Conservation (phyloP, 495 filamentous ascomycete genomes). For the Hypoxylon lienhwacheense region DNA sequence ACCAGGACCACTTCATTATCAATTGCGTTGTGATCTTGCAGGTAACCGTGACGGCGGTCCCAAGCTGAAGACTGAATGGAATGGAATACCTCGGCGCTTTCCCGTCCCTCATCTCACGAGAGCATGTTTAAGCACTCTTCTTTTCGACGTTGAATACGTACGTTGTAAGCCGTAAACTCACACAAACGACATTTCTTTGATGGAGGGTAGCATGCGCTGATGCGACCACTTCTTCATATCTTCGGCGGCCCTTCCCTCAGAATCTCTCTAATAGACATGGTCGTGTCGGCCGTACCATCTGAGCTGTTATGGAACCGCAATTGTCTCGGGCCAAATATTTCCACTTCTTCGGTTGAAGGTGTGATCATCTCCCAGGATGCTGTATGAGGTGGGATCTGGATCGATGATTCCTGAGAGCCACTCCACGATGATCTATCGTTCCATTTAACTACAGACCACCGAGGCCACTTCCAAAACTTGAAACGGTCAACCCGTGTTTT, state of each 20-base stretch:
- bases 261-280: constrained; percentile 35
- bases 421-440: constrained; percentile 14
- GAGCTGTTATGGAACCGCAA: constrained; percentile 23
- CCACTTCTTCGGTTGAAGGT: constrained; percentile 10
- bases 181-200: too few species aligned
- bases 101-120: too few species aligned
- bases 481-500: constrained; percentile 29
- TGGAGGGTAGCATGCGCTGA: too few species aligned
- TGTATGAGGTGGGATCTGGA: constrained; percentile 23
- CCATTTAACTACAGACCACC: constrained; percentile 30
- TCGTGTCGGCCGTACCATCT: constrained; percentile 27
- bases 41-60: too few species aligned
- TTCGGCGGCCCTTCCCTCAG: constrained; percentile 28
- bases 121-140: too few species aligned
- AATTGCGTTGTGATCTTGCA: too few species aligned
- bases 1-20: too few species aligned
- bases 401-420: constrained; percentile 19
- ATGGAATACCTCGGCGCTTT: too few species aligned
- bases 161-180: too few species aligned
- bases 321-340: constrained; percentile 30
- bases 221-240: not conserved
- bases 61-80: too few species aligned
- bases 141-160: too few species aligned
- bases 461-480: constrained; percentile 34
- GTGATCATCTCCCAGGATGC: constrained; percentile 9